A percentile compares a stretch with the other conserved stretches of the same genome.
Conservation (phyloP, 306 rosid genomes). For the Canavalia gladiata region DNA sequence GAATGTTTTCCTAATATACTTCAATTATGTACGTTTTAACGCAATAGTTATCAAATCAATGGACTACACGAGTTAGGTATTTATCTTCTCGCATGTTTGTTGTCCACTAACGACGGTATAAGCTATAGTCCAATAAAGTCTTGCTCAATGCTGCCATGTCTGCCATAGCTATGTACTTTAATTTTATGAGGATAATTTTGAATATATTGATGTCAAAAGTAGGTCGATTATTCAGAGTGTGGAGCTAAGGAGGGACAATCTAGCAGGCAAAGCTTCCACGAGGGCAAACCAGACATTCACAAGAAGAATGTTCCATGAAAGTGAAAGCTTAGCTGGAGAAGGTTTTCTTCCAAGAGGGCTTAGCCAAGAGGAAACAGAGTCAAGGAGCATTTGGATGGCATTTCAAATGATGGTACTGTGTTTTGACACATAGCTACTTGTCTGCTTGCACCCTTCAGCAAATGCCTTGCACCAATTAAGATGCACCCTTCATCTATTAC, state of each 20-base stretch:
- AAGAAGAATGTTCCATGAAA: conserved; percentile 57
- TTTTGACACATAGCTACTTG: conserved; percentile 60
- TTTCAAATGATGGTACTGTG: conserved; percentile 44
- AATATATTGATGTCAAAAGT: conserved; percentile 17
- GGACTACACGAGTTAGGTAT: conserved; percentile 26
- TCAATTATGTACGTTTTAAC: conserved; percentile 8
- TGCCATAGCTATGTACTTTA: neutral
- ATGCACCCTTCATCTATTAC: conserved; percentile 47
- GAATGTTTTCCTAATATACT: conserved; percentile 1
- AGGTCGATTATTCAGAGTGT: conserved; percentile 29
- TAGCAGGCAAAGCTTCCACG: conserved; percentile 35
- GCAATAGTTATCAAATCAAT: conserved; percentile 13
- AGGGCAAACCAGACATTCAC: conserved; percentile 54
- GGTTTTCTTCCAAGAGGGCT: conserved; percentile 52
- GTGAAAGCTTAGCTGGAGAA: conserved; percentile 60
- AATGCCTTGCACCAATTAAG: conserved; percentile 41
- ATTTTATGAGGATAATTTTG: neutral
- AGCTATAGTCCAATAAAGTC: conserved; percentile 46
- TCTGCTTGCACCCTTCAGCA: conserved; percentile 49
- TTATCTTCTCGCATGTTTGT: conserved; percentile 33
- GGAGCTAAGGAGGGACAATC: conserved; percentile 27
- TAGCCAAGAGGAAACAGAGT: conserved; percentile 58
- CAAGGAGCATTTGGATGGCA: conserved; percentile 38
- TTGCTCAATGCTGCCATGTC: conserved; percentile 31
- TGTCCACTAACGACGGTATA: conserved; percentile 45